Conservation (phyloP, 2,329 filamentous ascomycete genomes). For the Penicillium sp. region DNA sequence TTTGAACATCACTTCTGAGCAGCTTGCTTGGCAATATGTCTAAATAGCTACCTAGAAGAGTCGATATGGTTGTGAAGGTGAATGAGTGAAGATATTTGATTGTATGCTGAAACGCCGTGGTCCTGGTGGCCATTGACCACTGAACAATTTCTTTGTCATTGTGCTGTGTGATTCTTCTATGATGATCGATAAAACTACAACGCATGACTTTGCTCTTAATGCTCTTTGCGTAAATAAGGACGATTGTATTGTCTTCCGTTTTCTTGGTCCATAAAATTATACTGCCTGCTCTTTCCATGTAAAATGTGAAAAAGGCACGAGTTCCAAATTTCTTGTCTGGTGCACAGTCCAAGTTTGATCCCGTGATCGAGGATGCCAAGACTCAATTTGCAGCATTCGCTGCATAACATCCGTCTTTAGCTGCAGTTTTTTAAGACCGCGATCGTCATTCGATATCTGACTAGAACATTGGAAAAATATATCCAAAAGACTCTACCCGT, state of each 20-base stretch:
- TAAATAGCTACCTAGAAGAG: conserved; percentile 22
- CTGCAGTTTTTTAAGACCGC: no score
- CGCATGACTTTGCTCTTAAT: neutral
- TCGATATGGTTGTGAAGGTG: neutral
- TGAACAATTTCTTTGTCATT: neutral
- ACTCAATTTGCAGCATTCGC: no score
- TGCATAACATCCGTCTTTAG: no score
- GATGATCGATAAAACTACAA: neutral
- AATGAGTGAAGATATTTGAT: neutral
- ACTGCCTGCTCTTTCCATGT: no score
- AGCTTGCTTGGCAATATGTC: conserved; percentile 46
- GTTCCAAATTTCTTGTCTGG: no score
- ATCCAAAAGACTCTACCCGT: no score
- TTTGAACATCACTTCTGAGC: conserved; percentile 22
- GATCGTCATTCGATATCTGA: no score
- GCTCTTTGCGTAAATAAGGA: neutral
- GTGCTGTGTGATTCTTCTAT: neutral
- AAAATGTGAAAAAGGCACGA: no score
- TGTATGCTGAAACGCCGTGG: neutral
- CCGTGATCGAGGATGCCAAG: no score
- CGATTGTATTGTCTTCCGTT: neutral
- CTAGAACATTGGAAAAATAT: no score
- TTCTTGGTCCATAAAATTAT: neutral
- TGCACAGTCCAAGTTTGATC: no score
- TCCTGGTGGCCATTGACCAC: neutral